These are phyloP conservation scores for Dictyostelium discoideum DNA, from an alignment of 78 protist genomes.

Conservation along the genomic window dicty_2.7 NC_007090.3:4110501-4111000, in stretches of 20 bases:
- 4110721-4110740: no score
- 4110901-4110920: not conserved
- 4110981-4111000: not conserved
- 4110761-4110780: not conserved
- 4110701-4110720: no score
- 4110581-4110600: slow-evolving; percentile 56
- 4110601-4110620: not conserved
- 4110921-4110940: not conserved
- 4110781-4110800: not conserved
- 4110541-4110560: slow-evolving; percentile 47
- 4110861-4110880: no score
- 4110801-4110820: not conserved
- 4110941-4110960: no score
- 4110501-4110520: slow-evolving; percentile 44
- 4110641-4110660: no score
- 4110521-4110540: slow-evolving; percentile 61
- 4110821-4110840: not conserved
- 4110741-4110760: no score
- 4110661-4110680: no score
- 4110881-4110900: not conserved
- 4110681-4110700: no score
- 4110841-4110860: not conserved
- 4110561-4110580: slow-evolving; percentile 24
- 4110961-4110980: not conserved
- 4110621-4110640: no score